phyloP scores from a whole-genome alignment of 176 grass and related monocot species.

The Hordeum vulgare region DNA sequence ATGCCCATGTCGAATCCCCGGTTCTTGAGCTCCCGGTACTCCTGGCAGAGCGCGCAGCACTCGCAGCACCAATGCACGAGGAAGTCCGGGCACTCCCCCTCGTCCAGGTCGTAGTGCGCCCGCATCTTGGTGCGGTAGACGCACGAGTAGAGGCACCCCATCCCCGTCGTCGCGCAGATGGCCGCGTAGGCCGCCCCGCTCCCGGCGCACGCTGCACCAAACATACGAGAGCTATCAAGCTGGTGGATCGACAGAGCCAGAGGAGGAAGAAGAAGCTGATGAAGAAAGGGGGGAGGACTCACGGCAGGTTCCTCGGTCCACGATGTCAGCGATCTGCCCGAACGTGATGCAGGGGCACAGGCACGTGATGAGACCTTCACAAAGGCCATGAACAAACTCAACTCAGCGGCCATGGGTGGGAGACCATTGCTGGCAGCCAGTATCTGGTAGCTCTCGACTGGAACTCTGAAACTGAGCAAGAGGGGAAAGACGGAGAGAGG shows the following conservation, averaged over 20 bases:
- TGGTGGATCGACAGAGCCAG: background rate
- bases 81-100: constrained; percentile 71
- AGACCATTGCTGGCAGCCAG: background rate
- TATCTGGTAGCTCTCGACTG: background rate
- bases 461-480: background rate
- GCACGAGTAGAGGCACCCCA: constrained; percentile 88
- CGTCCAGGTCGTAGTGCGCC: constrained; percentile 57
- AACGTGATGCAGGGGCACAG: constrained; percentile 92
- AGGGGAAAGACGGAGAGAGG: background rate
- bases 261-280: background rate
- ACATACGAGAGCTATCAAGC: background rate
- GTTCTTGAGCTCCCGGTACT: constrained; percentile 83
- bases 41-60: constrained; percentile 71
- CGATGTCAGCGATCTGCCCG: constrained; percentile 83
- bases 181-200: constrained; percentile 44
- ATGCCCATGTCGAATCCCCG: constrained; percentile 89
- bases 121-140: constrained; percentile 73
- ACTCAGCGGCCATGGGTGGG: background rate
- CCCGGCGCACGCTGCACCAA: constrained; percentile 46
- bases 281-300: background rate
- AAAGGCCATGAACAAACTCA: background rate
- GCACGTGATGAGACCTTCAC: constrained; percentile 68
- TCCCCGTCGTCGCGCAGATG: constrained; percentile 17
- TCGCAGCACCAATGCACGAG: constrained; percentile 88
- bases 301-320: constrained; percentile 73